Base-by-base conservation (phyloP, 768 basidiomycete species). In the Wakefieldia striispora region DNA sequence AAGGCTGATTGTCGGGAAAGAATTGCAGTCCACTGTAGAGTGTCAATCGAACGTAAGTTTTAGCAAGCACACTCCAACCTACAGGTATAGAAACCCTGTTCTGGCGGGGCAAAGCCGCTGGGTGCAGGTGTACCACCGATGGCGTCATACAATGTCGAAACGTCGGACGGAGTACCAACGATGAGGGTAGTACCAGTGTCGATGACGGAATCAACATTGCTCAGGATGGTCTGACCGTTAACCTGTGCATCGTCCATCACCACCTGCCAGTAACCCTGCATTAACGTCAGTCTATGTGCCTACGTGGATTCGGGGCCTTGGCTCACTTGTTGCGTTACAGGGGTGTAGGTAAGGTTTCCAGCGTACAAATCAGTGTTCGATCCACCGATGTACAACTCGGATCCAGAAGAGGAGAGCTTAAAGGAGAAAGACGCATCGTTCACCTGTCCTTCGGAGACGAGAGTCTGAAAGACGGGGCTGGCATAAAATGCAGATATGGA, bases 301-400 rank as follows among this genome's bases (percentile, higher is more conserved):
- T 7, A 17, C 9, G 16, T 6, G 38, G 16, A 12, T 12, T 5
- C 10, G 8, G n/a, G 16, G 5, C 16, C n/a, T 13, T 27, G 27
- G 29, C 46, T 61, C 35, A 51, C 66, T 56, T 45, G 17, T 1
- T 53, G 29, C 1, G 58, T 62, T 3, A 70, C 67, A 5, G 54
- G 47, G 3, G 48, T 51, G 34, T 62, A 75, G 16, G 65, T 70
- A 49, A 76, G 55, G 6, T 47, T 51, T 17, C 73, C 73, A 38
- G 60, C 64, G 58, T 67, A 75, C 47, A 67, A 61, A 23, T 59
- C 42, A 6, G 59, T 43, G 57, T 78, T 68, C 20, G 62, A 58
- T 36, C 75, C 75, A n/a, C 75, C 75, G 26, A 75, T 51, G 55
- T 57, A 70, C 35, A 75, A 64, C 50, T 71, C 63, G 43, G 51